phyloP scores from a whole-genome alignment of 371 early-diverging fungal genomes.

The Mortierella sp. region DNA sequence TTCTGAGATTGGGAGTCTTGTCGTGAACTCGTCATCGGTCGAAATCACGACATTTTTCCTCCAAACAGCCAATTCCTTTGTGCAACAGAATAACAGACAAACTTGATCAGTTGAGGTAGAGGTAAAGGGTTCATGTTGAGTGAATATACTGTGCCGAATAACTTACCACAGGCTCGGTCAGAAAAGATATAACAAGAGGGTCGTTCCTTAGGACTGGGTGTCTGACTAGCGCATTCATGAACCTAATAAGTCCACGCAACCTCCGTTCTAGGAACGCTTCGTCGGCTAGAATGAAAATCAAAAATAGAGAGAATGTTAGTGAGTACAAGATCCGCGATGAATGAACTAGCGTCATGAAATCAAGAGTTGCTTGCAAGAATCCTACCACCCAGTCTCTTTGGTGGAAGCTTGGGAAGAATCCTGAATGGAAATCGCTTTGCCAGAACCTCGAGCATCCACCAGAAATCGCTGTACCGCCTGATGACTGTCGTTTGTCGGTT shows the following conservation, averaged over 20 bases:
- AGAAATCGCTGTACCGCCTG: slow-evolving; percentile 89
- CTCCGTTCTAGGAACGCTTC: slow-evolving; percentile 78
- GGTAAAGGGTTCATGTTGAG: too few species aligned
- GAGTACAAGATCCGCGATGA: too few species aligned
- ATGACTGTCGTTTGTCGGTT: slow-evolving; percentile 68
- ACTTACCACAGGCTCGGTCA: slow-evolving; percentile 74
- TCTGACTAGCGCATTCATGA: slow-evolving; percentile 78
- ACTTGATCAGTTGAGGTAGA: too few species aligned
- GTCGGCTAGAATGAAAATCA: slow-evolving; percentile 61
- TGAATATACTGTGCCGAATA: too few species aligned
- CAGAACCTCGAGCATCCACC: slow-evolving; percentile 81
- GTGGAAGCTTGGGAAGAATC: slow-evolving; percentile 74
- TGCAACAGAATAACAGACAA: too few species aligned
- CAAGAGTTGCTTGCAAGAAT: too few species aligned
- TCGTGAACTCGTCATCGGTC: slow-evolving; percentile 57
- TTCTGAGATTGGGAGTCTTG: slow-evolving; percentile 26
- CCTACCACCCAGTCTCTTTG: slow-evolving; percentile 36
- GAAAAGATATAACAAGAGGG: slow-evolving; percentile 68
- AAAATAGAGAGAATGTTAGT: too few species aligned
- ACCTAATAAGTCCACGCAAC: slow-evolving; percentile 77
- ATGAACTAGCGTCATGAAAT: neutral
- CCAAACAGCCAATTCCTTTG: slow-evolving; percentile 56
- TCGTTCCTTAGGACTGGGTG: slow-evolving; percentile 81
- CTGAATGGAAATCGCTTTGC: slow-evolving; percentile 80
- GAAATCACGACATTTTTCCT: slow-evolving; percentile 56